Base-by-base conservation (phyloP, 148 eudicot species). In the Chenopodium quinoa region DNA sequence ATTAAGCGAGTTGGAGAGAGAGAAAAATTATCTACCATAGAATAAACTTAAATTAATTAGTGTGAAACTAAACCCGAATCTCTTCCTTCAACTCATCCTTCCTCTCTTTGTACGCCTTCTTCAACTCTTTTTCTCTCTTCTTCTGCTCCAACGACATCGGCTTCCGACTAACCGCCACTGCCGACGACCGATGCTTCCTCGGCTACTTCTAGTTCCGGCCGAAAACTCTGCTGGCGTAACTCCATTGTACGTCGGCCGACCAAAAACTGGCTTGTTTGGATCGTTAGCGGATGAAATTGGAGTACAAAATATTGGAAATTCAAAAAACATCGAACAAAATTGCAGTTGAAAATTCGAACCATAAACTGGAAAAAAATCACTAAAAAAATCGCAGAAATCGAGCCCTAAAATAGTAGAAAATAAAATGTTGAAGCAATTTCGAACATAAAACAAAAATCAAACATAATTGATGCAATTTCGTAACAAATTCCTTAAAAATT, bases 181-280 rank as follows among this genome's bases (percentile, higher is more conserved):
- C 84, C 37, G 97, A 96, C 19, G 97, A 86, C 1, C 97, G 79
- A 6, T 81, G 90, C 60, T 81, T 81, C 12, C 97, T 63, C 2
- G 89, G 89, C 88, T 92, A 86, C 87, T 96, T 93, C 98, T 97
- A 92, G 66, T 83, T 89, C 44, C 97, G 82, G 0, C 97, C 97
- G 10, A 97, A 94, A 1, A 93, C 97, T 79, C 82, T 96, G 7
- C 97, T 97, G 44, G 98, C 95, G 23, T 93, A 0, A 94, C 97
- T 0, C 99, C 97, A 84, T 96, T 97, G 87, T 96, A 94, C 0
- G 97, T 92, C 10, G 99, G 93, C 10, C 78, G 81, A 0, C 98
- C 98, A 84, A 81, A 89, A 0, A 83, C 84, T 0, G 98, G 98
- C 48, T 86, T 90, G 91, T 96, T 80, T 0, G 97, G 95, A 25